phyloP scores from a whole-genome alignment of 2,329 filamentous ascomycete genomes.

The Cordyceps cateniannulata region DNA sequence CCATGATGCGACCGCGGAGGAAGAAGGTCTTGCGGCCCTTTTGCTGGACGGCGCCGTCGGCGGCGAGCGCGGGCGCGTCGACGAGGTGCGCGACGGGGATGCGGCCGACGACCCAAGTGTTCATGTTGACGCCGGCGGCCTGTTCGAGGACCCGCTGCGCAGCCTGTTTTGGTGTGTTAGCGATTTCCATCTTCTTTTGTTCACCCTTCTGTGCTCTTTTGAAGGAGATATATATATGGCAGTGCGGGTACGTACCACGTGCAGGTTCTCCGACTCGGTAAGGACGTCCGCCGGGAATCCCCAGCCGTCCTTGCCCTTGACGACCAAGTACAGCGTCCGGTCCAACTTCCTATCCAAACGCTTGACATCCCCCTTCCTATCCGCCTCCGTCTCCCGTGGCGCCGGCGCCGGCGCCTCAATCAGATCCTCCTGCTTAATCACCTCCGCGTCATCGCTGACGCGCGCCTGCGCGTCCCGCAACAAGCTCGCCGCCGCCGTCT shows the following conservation, averaged over 20 bases:
- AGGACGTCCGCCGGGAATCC: slow-evolving; percentile 72
- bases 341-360: slow-evolving; percentile 76
- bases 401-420: slow-evolving; percentile 64
- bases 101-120: slow-evolving; percentile 94
- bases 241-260: slow-evolving; percentile 58
- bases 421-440: slow-evolving; percentile 50
- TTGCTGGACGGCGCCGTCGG: slow-evolving; percentile 34
- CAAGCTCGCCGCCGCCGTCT: slow-evolving; percentile 59
- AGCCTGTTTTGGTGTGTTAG: slow-evolving; percentile 48
- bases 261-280: slow-evolving; percentile 65
- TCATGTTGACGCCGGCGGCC: slow-evolving; percentile 89
- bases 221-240: neutral
- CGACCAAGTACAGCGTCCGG: slow-evolving; percentile 79
- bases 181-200: neutral
- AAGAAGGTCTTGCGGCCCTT: slow-evolving; percentile 85
- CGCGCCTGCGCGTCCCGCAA: slow-evolving; percentile 67
- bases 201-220: neutral
- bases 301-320: slow-evolving; percentile 73
- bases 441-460: slow-evolving; percentile 54
- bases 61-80: slow-evolving; percentile 41
- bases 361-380: slow-evolving; percentile 64
- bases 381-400: slow-evolving; percentile 69
- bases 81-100: slow-evolving; percentile 79
- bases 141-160: slow-evolving; percentile 72
- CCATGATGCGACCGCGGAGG: slow-evolving; percentile 94